Conservation (phyloP, 345 rosid genomes). For the Lepidium didymum region DNA sequence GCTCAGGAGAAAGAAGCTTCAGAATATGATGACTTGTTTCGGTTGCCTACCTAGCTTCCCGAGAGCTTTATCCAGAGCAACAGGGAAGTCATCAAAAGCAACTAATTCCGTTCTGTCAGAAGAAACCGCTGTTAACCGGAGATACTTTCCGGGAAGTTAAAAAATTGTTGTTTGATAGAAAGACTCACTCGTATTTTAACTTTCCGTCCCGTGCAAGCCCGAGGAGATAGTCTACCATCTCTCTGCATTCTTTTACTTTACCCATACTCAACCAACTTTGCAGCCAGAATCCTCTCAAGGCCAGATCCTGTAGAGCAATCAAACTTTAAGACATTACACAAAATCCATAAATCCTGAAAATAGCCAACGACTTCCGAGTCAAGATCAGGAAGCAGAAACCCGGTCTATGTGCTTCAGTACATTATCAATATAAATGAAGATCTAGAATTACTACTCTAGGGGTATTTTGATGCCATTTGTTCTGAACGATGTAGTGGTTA, state of each 20-base stretch:
- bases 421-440: neutral
- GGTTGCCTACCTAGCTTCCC: constrained; percentile 82
- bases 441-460: neutral
- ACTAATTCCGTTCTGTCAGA: constrained; percentile 62
- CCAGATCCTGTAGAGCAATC: constrained; percentile 50
- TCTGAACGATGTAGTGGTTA: neutral
- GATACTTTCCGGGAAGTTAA: neutral
- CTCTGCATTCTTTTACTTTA: constrained; percentile 56
- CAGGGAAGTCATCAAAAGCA: constrained; percentile 56
- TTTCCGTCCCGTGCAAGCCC: constrained; percentile 48
- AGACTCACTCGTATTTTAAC: constrained; percentile 70
- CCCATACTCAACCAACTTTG: constrained; percentile 65
- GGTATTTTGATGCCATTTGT: neutral
- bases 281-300: constrained; percentile 91
- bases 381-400: neutral
- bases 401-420: neutral
- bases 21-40: constrained; percentile 77
- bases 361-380: neutral
- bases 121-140: neutral
- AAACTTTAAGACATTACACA: neutral
- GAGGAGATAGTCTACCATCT: constrained; percentile 73
- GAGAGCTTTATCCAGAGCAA: constrained; percentile 58
- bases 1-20: constrained; percentile 3
- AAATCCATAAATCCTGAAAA: neutral
- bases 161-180: neutral